phyloP scores from a whole-genome alignment of 257 asterid genomes.

The Coffea eugenioides region DNA sequence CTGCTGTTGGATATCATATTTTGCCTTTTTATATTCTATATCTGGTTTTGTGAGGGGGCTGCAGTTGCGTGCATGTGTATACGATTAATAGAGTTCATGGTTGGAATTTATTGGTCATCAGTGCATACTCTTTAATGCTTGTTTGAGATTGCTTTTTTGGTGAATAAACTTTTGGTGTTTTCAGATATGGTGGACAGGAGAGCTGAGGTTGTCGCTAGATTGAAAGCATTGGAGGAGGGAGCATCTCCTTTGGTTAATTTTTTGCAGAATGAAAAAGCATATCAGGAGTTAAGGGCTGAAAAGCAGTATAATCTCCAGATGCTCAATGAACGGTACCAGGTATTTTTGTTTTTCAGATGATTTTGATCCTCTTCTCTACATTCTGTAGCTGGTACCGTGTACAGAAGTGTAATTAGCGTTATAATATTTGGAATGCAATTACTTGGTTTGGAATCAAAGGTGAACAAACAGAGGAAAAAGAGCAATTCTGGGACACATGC shows the following conservation, averaged over 20 bases:
- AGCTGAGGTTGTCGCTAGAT: slow-evolving; percentile 86
- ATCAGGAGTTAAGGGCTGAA: slow-evolving; percentile 87
- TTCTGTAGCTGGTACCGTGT: not conserved
- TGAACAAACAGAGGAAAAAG: not conserved
- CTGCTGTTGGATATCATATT: not conserved
- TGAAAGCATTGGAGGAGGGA: slow-evolving; percentile 84
- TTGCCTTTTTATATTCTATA: not conserved
- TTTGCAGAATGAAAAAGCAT: slow-evolving; percentile 83
- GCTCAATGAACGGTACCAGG: slow-evolving; percentile 94
- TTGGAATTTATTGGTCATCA: not conserved
- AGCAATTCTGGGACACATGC: not conserved
- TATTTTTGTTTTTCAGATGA: slow-evolving; percentile 13
- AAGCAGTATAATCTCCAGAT: slow-evolving; percentile 91
- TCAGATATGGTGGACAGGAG: slow-evolving; percentile 95
- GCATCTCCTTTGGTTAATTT: slow-evolving; percentile 84
- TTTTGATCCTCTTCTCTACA: not conserved
- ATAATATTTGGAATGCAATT: not conserved
- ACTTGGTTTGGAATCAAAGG: not conserved
- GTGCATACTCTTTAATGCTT: not conserved
- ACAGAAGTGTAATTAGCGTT: not conserved
- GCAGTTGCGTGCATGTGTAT: not conserved
- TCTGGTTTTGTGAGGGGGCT: not conserved
- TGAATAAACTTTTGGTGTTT: slow-evolving; percentile 4
- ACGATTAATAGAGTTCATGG: too few species aligned
- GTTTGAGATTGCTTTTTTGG: not conserved